These are phyloP conservation scores for Leishmania arabica DNA, from an alignment of 208 protist species.

Conservation along the genomic window DNA sequence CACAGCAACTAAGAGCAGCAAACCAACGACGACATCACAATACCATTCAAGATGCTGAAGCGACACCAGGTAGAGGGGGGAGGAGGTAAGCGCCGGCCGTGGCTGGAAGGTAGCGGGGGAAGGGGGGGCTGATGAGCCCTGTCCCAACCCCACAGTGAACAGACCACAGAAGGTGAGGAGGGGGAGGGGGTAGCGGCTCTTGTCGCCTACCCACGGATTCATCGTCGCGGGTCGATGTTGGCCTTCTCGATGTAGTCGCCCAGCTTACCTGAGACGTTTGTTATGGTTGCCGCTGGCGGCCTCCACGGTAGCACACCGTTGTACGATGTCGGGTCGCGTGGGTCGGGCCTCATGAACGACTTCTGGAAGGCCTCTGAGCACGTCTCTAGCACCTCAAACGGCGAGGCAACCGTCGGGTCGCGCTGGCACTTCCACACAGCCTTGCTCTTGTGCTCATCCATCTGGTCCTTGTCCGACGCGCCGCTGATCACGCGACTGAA, in stretches of 20 bases:
- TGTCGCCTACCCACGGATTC: not conserved
- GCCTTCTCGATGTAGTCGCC: slow-evolving; percentile 14
- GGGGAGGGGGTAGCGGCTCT: not conserved
- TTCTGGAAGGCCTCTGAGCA: slow-evolving; percentile 71
- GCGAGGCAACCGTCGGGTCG: slow-evolving; percentile 62
- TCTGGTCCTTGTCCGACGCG: slow-evolving; percentile 18
- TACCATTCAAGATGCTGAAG: not conserved
- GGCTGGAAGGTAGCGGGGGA: too few species aligned
- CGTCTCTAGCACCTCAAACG: slow-evolving; percentile 73
- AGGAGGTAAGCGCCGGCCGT: not conserved
- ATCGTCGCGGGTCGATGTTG: slow-evolving; percentile 2
- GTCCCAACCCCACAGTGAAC: not conserved
- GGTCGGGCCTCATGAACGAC: slow-evolving; percentile 65
- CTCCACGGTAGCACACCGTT: slow-evolving; percentile 66
- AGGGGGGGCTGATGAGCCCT: not conserved
- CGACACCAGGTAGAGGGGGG: not conserved
- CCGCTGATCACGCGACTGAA: slow-evolving; percentile 60
- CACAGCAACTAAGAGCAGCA: not conserved
- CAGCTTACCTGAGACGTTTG: slow-evolving; percentile 61
- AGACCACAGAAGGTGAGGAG: not conserved
- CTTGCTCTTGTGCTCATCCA: slow-evolving; percentile 26
- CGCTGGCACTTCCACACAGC: slow-evolving; percentile 66
- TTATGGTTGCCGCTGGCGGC: slow-evolving; percentile 51
- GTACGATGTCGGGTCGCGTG: slow-evolving; percentile 83
- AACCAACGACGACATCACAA: not conserved